A percentile compares a stretch with the other conserved stretches of the same genome.
Conservation (phyloP, 441 rosid species). For the Arabidopsis lyrata region DNA sequence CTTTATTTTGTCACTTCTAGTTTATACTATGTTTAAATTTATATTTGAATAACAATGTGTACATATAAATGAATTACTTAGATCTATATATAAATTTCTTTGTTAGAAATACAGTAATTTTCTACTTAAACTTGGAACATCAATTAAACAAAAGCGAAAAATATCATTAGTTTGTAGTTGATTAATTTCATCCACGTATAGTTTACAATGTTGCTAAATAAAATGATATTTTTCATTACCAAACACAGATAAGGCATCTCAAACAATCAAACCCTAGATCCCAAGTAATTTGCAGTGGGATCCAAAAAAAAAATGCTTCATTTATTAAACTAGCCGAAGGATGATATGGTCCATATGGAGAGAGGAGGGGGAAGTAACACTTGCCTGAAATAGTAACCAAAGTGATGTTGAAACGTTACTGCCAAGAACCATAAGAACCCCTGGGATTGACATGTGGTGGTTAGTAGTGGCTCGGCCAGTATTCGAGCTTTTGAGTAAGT, state of each 20-base stretch:
- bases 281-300: not conserved
- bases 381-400: slow-evolving; percentile 63
- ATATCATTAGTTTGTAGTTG: not conserved
- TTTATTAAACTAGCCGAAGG: not conserved
- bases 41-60: not conserved
- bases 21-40: not conserved
- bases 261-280: not conserved
- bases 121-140: not conserved
- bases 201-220: not conserved
- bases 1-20: not conserved
- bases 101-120: not conserved
- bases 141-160: not conserved
- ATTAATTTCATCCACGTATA: not conserved
- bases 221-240: not conserved
- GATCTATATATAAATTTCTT: not conserved
- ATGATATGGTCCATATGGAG: slow-evolving; percentile 1
- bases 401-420: slow-evolving; percentile 51
- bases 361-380: not conserved
- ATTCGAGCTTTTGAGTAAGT: slow-evolving; percentile 46
- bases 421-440: slow-evolving; percentile 52
- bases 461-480: slow-evolving; percentile 6
- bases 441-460: slow-evolving; percentile 40
- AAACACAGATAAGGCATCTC: not conserved
- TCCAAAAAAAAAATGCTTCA: not conserved
- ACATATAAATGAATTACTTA: not conserved